These are phyloP conservation scores for Microcyclospora tardicrescens DNA, from an alignment of 2,329 filamentous ascomycete genomes.

Conservation along the genomic window DNA sequence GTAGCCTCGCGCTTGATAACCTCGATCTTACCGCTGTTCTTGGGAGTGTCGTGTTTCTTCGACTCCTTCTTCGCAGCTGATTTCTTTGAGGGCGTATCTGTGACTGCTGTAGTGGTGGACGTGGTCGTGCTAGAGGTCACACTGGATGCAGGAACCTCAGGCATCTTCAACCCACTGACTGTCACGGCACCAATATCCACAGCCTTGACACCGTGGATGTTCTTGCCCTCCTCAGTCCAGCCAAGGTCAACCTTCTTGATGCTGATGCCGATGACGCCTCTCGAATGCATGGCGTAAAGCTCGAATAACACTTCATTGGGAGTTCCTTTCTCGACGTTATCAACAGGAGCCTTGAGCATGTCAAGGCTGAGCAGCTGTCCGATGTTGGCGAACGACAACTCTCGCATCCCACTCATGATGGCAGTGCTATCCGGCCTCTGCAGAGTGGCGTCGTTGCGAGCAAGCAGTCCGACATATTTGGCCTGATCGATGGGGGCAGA, in stretches of 20 bases:
- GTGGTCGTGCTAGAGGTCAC: slow-evolving; percentile 8
- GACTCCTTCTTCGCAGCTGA: slow-evolving; percentile 7
- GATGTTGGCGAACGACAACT: slow-evolving; percentile 82
- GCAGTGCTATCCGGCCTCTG: slow-evolving; percentile 87
- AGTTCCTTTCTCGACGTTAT: slow-evolving; percentile 35
- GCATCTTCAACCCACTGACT: slow-evolving; percentile 50
- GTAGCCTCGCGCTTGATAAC: slow-evolving; percentile 9
- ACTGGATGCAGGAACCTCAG: slow-evolving; percentile 9
- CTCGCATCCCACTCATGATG: slow-evolving; percentile 90
- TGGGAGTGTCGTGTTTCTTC: slow-evolving; percentile 12
- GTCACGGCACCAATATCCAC: slow-evolving; percentile 60
- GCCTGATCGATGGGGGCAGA: slow-evolving; percentile 64
- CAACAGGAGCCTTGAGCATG: slow-evolving; percentile 58
- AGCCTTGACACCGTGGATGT: slow-evolving; percentile 65
- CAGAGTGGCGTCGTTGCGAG: slow-evolving; percentile 56
- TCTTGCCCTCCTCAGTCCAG: slow-evolving; percentile 83
- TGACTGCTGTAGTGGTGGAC: slow-evolving; percentile 6
- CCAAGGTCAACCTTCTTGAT: slow-evolving; percentile 83
- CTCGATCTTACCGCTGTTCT: slow-evolving; percentile 8
- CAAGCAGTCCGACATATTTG: slow-evolving; percentile 68
- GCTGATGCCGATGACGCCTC: slow-evolving; percentile 79
- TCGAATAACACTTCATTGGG: slow-evolving; percentile 75
- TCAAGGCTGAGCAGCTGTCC: slow-evolving; percentile 82
- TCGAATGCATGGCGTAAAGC: slow-evolving; percentile 94
- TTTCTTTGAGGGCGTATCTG: slow-evolving; percentile 5